phyloP scores from a whole-genome alignment of 345 rosid genomes.

The Brassica incana region DNA sequence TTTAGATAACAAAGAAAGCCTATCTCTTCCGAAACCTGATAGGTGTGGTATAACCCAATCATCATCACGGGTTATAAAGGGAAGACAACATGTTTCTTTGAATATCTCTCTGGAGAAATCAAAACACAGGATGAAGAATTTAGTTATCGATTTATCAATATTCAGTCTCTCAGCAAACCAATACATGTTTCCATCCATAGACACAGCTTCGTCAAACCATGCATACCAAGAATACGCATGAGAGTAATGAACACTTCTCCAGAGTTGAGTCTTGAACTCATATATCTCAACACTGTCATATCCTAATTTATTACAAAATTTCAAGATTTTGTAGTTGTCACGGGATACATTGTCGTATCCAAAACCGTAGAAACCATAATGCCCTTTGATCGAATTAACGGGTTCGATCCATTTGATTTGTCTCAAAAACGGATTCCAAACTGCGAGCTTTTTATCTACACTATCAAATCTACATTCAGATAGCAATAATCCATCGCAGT shows the following conservation, averaged over 20 bases:
- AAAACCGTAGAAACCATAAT: not conserved
- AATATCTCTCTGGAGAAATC: not conserved
- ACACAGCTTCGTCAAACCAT: not conserved
- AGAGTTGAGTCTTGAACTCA: not conserved
- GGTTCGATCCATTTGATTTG: not conserved
- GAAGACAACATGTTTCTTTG: not conserved
- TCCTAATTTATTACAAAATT: no score
- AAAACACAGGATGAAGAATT: not conserved
- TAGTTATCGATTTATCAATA: not conserved
- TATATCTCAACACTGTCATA: no score
- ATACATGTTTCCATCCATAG: not conserved
- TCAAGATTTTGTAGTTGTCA: not conserved
- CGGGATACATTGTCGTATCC: constrained; percentile 6
- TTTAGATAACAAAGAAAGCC: not conserved
- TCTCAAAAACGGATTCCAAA: constrained; percentile 3
- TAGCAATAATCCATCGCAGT: not conserved
- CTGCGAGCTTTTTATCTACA: not conserved
- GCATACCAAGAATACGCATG: no score
- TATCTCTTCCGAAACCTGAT: not conserved
- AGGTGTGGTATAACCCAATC: not conserved
- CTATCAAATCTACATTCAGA: not conserved
- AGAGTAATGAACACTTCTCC: not conserved
- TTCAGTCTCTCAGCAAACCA: no score
- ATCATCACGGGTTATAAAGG: not conserved
- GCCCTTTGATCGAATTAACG: not conserved